Percentiles rank a stretch among this genome's conserved stretches.
These are phyloP conservation scores for Pecoramyces ruminantium DNA, from an alignment of 192 early-diverging fungal genomes.

Conservation along the genomic window DNA sequence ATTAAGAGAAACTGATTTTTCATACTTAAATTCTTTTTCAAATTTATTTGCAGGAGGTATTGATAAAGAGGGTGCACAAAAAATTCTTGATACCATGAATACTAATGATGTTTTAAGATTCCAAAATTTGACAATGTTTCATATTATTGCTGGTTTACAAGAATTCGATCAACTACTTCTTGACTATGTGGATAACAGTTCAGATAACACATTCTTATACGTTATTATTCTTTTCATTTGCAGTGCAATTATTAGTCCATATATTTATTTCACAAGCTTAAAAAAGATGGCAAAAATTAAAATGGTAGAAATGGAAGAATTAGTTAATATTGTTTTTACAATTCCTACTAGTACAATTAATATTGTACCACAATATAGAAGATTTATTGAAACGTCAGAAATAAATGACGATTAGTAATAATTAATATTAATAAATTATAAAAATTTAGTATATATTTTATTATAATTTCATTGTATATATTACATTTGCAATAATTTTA, in stretches of 20 bases:
- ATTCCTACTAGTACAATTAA: neutral
- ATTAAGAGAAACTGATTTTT: neutral
- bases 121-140: neutral
- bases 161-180: neutral
- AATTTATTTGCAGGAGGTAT: neutral
- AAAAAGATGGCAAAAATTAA: neutral
- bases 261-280: neutral
- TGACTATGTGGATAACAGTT: neutral
- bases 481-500: too few species aligned
- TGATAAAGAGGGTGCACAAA: neutral
- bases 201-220: neutral
- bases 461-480: too few species aligned
- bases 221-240: neutral
- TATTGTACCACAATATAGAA: neutral
- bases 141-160: neutral
- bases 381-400: neutral
- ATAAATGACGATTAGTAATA: neutral
- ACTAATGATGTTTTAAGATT: neutral
- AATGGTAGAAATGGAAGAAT: neutral
- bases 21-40: neutral
- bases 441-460: too few species aligned
- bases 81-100: neutral
- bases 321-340: neutral
- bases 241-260: neutral
- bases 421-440: too few species aligned